Evolutionary conservation across 176 grass and related monocot species (phyloP).

Genomic region (barley (Hordeum vulgare)): DNA sequence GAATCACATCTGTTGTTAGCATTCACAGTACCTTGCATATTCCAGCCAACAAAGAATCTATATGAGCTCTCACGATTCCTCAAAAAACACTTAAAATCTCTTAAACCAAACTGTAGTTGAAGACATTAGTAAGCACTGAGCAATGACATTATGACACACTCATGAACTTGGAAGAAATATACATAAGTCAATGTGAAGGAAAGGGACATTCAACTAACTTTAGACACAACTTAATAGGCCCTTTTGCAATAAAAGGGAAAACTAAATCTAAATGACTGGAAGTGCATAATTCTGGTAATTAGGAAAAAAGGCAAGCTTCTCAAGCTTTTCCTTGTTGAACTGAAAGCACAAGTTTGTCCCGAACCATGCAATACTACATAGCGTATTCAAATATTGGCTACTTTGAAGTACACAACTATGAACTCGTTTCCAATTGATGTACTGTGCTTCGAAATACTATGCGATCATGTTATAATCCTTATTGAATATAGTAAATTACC

Average conservation of each 20-base stretch:
- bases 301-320: neutral
- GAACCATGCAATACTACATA: too few relatives aligned
- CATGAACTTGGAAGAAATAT: neutral
- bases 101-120: neutral
- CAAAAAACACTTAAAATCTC: neutral
- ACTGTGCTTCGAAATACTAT: too few relatives aligned
- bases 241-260: neutral
- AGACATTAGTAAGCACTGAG: neutral
- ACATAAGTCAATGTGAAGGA: neutral
- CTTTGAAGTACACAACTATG: too few relatives aligned
- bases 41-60: too few relatives aligned
- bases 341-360: too few relatives aligned
- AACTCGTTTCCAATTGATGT: too few relatives aligned
- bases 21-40: neutral
- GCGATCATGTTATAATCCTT: too few relatives aligned
- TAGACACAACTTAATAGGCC: neutral
- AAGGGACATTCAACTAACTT: neutral
- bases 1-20: neutral
- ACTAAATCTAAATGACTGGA: neutral
- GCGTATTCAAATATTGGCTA: too few relatives aligned
- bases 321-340: too few relatives aligned
- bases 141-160: neutral
- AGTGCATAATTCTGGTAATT: neutral
- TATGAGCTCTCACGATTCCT: neutral
- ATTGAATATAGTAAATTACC: too few relatives aligned